Evolutionary conservation across 108 stramenopile genomes (phyloP), one percentile per base, ranked within the genome.

Genomic region (Seminavis robusta): DNA sequence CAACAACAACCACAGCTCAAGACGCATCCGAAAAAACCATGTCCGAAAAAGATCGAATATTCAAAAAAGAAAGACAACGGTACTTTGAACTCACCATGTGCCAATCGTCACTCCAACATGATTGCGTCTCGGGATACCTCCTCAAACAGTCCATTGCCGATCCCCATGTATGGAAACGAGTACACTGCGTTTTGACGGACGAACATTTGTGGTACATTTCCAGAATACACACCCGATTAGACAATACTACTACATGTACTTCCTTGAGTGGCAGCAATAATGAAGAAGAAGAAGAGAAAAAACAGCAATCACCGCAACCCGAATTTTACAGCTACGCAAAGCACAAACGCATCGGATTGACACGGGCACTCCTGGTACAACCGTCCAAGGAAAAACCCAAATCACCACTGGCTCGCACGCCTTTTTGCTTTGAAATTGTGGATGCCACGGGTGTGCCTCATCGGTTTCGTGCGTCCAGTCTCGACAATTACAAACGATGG

Each of bases 121-220:
- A 45, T 16, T 52, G 38, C 24, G 19, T 66, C 31, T 46, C 75
- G 8, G 74, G 79, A 26, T 80, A 68, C 38, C 57, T 80, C n/a
- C 28, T 69, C 43, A 74, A 80, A 51, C 70, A 58, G 39, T 74
- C 69, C 13, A 2, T 9, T 23, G 36, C 2, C 4, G 77, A 79
- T 54, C 53, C 38, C 4, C 59, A 80, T 44, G 73, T 75, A 3
- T 80, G 79, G 79, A 58, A 62, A 58, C 41, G 52, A 17, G 61
- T 67, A 6, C 52, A 68, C 45, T 75, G 79, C 40, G 52, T 68
- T 0, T 41, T 80, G 25, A 80, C 74, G 32, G 70, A 71, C 27
- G 74, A 80, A 56, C 49, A 80, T 33, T 65, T 80, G 27, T 80
- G 72, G 68, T 80, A 52, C 34, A 60, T 66, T 0, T 63, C 59